Conservation (phyloP, 352 stramenopile species). For the Phytophthora citricola region DNA sequence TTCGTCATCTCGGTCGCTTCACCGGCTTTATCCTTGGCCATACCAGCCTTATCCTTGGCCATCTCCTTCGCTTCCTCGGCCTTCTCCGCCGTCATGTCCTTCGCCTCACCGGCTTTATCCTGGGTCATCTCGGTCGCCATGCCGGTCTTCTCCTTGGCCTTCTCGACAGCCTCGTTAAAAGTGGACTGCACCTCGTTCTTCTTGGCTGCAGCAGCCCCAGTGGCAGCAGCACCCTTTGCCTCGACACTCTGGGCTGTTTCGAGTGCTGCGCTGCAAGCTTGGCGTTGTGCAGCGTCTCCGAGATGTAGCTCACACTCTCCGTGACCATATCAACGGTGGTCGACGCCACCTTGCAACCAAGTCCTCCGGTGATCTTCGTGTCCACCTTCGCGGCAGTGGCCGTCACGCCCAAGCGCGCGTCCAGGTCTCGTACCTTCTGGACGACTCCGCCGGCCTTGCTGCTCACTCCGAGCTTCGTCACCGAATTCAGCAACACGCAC, state of each 20-base stretch:
- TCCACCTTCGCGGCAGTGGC: constrained; percentile 66
- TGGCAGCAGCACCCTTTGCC: constrained; percentile 34
- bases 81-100: constrained; percentile 20
- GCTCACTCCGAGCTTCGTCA: constrained; percentile 60
- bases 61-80: constrained; percentile 11
- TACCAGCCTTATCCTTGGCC: constrained; percentile 23
- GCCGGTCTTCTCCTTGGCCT: constrained; percentile 38
- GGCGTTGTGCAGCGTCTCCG: constrained; percentile 64
- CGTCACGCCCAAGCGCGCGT: constrained; percentile 63
- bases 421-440: constrained; percentile 58
- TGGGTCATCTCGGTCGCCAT: constrained; percentile 31
- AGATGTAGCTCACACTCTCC: constrained; percentile 73
- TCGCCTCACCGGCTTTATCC: constrained; percentile 23
- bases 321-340: constrained; percentile 68
- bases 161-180: constrained; percentile 28
- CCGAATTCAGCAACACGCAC: constrained; percentile 54
- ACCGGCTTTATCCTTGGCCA: constrained; percentile 31
- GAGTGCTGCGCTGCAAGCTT: constrained; percentile 62
- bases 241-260: constrained; percentile 48
- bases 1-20: constrained; percentile 13
- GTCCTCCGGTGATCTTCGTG: constrained; percentile 64
- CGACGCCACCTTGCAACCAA: constrained; percentile 57
- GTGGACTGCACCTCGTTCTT: constrained; percentile 36
- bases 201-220: constrained; percentile 32
- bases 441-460: constrained; percentile 47